Base-by-base conservation (phyloP, 257 asterid genomes). In the Lycium ferocissimum region DNA sequence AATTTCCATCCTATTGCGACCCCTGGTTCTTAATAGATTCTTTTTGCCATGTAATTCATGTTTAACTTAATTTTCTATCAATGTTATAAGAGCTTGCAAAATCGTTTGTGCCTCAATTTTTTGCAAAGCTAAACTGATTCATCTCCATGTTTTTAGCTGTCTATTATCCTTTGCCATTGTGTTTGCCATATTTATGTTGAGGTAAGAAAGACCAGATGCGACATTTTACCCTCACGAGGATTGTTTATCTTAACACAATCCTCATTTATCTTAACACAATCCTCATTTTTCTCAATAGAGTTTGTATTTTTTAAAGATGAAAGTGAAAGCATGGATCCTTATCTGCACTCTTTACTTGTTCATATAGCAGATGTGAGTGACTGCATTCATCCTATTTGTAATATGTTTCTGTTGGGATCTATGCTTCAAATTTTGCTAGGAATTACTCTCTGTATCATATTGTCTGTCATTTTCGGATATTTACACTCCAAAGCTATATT, bases 361-460 rank as follows among this genome's bases (percentile, higher is more conserved):
- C 40, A 22, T 49, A 3, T 22, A 49, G 47, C 63, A 51, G 47
- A 76, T 76, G 62, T 1, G 81, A 78, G 62, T 1, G 81, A 78
- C 65, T 8, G 40, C 53, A 78, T 78, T 78, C 9, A 78, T 75
- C 43, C 17, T 6, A 61, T 49, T 40, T 33, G 18, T 73, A 54
- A n/a, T 56, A 70, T 4, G 51, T 59, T 26, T 49, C 6, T 66
- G 80, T 37, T 65, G 85, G 53, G 51, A 83, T 83, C 9, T 69
- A 69, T 58, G 43, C 65, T 69, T 83, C 85, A 69, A 14, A 43
- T 10, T 53, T 69, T 75, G 12, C 85, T 67, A 56, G 9, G 79
- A 18, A 37, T 54, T 78, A 33, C 82, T 78, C 82, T 51, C 65
- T 53, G 49, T 78, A 78, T 53, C 22, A 5, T 53, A 78, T 75